These are phyloP conservation scores for Andrographis paniculata DNA, from an alignment of 305 asterid genomes.

Conservation along the genomic window DNA sequence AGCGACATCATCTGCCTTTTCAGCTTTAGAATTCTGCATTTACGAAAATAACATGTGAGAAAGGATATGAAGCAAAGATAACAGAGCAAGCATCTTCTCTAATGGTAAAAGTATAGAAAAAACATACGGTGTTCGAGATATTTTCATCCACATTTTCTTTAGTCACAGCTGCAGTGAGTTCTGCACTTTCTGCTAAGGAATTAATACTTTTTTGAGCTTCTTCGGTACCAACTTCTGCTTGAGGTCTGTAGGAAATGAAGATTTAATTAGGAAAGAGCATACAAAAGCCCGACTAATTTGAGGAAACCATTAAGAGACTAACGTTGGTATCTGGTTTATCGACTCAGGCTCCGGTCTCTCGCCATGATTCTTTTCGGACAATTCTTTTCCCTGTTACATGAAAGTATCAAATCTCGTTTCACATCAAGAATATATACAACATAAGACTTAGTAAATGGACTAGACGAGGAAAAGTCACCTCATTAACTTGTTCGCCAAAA, in stretches of 20 bases:
- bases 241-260: slow-evolving; percentile 24
- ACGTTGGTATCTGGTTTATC: not conserved
- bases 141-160: slow-evolving; percentile 24
- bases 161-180: slow-evolving; percentile 20
- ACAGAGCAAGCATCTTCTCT: not conserved
- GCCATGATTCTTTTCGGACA: not conserved
- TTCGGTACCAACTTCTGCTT: slow-evolving; percentile 20
- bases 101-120: no score
- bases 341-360: not conserved
- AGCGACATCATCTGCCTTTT: no score
- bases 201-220: slow-evolving; percentile 12
- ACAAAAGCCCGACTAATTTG: not conserved
- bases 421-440: not conserved
- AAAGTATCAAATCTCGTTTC: not conserved
- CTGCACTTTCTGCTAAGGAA: slow-evolving; percentile 24
- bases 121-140: slow-evolving; percentile 10
- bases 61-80: slow-evolving; percentile 2
- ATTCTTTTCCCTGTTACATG: not conserved
- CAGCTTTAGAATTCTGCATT: no score
- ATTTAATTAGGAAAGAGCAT: not conserved
- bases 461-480: not conserved
- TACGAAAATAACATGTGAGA: no score
- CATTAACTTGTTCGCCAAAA: not conserved
- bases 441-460: no score
- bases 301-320: not conserved